These are phyloP conservation scores for Trapa bicornis DNA, from an alignment of 345 rosid genomes.

Conservation along the genomic window DNA sequence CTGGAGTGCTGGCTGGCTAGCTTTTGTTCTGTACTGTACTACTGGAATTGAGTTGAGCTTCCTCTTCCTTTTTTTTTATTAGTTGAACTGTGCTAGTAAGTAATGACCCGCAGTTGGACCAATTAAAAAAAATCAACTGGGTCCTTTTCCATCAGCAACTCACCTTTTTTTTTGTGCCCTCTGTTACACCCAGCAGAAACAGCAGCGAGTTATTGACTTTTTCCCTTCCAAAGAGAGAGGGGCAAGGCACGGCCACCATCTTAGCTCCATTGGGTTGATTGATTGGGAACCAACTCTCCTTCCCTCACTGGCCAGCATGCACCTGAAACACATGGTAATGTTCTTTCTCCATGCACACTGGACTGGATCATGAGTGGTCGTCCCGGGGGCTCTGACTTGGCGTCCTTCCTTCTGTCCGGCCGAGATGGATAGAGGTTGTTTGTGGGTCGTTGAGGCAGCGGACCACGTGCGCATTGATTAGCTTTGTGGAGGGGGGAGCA, in stretches of 20 bases:
- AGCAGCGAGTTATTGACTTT: neutral
- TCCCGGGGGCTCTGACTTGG: neutral
- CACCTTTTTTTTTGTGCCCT: neutral
- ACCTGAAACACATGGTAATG: too few relatives aligned
- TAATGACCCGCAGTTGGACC: neutral
- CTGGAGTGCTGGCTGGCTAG: neutral
- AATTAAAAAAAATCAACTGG: neutral
- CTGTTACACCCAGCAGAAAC: neutral
- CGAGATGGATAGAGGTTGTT: neutral
- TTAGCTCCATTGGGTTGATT: too few relatives aligned
- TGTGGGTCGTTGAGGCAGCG: neutral
- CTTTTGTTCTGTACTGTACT: neutral
- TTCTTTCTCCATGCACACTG: too few relatives aligned
- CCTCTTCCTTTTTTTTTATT: neutral
- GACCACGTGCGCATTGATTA: neutral
- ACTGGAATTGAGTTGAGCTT: neutral
- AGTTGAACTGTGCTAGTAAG: neutral
- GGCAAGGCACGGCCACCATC: too few relatives aligned
- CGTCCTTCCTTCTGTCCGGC: neutral
- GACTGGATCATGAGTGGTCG: too few relatives aligned
- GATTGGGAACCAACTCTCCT: neutral
- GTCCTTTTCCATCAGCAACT: neutral
- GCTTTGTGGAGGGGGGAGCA: too few relatives aligned
- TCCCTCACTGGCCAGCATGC: neutral
- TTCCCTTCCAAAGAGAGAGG: neutral